Evolutionary conservation across 2,329 filamentous ascomycete genomes (phyloP).

Genomic region (Ascosphaera apis): DNA sequence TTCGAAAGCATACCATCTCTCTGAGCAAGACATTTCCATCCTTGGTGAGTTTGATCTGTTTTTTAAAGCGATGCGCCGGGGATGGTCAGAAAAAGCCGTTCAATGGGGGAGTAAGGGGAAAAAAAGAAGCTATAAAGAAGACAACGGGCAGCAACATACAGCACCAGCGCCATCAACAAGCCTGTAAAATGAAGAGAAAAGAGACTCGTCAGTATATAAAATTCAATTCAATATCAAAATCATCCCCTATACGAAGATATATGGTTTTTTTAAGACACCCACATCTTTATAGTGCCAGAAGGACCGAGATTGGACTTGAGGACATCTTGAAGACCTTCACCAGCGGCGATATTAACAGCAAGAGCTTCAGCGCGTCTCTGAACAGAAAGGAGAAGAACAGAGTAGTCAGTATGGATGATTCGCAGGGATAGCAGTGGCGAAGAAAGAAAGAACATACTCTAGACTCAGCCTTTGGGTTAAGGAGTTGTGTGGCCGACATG

Average conservation of each 20-base stretch:
- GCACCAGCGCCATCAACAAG: slow-evolving; percentile 39
- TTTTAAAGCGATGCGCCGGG: slow-evolving; percentile 7
- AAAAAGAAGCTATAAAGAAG: too few relatives aligned
- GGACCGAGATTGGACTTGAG: slow-evolving; percentile 91
- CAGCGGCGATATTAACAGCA: slow-evolving; percentile 87
- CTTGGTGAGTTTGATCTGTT: slow-evolving; percentile 90
- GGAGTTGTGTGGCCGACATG: slow-evolving; percentile 94
- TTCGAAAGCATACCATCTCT: slow-evolving; percentile 31
- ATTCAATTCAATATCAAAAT: too few relatives aligned
- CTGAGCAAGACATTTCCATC: slow-evolving; percentile 72
- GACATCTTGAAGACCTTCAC: slow-evolving; percentile 82
- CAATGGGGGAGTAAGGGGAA: too few relatives aligned
- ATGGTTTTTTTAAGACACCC: too few relatives aligned
- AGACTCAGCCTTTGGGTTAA: slow-evolving; percentile 97
- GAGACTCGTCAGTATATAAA: too few relatives aligned
- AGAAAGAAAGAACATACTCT: slow-evolving; percentile 38
- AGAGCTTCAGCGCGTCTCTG: slow-evolving; percentile 93
- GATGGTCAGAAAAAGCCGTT: slow-evolving; percentile 8
- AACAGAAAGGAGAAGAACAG: slow-evolving; percentile 19
- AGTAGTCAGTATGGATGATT: background rate
- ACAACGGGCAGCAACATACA: too few relatives aligned
- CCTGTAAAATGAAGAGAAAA: too few relatives aligned
- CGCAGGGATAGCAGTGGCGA: background rate
- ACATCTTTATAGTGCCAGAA: slow-evolving; percentile 92
- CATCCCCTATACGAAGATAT: slow-evolving; percentile 1